These are phyloP conservation scores for Aspergillus funiculosus DNA, from an alignment of 495 filamentous ascomycete genomes.

Conservation along the genomic window DNA sequence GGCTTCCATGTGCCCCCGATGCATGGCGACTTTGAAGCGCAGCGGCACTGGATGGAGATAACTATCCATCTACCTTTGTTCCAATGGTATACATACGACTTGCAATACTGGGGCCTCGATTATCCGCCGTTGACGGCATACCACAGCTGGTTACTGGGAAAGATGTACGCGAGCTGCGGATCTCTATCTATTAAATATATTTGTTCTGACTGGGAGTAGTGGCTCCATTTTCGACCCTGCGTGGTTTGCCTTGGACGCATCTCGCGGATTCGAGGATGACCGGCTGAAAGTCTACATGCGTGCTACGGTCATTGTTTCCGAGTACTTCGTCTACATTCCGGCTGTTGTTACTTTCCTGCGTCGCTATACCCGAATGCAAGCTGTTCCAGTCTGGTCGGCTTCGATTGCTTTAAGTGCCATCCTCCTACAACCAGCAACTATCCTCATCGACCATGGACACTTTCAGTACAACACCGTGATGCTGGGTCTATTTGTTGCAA, in stretches of 20 bases:
- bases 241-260: slow-evolving; percentile 86
- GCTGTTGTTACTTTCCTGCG: slow-evolving; percentile 78
- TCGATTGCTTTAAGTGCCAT: slow-evolving; percentile 84
- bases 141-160: slow-evolving; percentile 90
- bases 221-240: slow-evolving; percentile 69
- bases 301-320: slow-evolving; percentile 79
- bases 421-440: slow-evolving; percentile 85
- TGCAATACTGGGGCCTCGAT: slow-evolving; percentile 96
- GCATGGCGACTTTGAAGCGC: slow-evolving; percentile 96
- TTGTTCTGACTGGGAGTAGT: slow-evolving; percentile 31
- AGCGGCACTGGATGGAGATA: slow-evolving; percentile 98
- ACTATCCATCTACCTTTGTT: slow-evolving; percentile 82
- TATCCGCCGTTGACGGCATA: slow-evolving; percentile 97
- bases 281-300: slow-evolving; percentile 91
- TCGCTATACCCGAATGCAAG: slow-evolving; percentile 63
- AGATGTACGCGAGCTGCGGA: slow-evolving; percentile 50
- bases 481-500: slow-evolving; percentile 81
- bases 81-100: slow-evolving; percentile 95
- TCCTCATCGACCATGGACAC: slow-evolving; percentile 94
- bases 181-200: neutral
- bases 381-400: slow-evolving; percentile 68
- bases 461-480: slow-evolving; percentile 99
- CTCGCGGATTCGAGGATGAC: slow-evolving; percentile 72
- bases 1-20: slow-evolving; percentile 79
- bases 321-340: slow-evolving; percentile 84